A percentile compares a stretch with the other conserved stretches of the same genome.
These are phyloP conservation scores for Gossypioides kirkii DNA, from an alignment of 345 rosid genomes.

Conservation along the genomic window DNA sequence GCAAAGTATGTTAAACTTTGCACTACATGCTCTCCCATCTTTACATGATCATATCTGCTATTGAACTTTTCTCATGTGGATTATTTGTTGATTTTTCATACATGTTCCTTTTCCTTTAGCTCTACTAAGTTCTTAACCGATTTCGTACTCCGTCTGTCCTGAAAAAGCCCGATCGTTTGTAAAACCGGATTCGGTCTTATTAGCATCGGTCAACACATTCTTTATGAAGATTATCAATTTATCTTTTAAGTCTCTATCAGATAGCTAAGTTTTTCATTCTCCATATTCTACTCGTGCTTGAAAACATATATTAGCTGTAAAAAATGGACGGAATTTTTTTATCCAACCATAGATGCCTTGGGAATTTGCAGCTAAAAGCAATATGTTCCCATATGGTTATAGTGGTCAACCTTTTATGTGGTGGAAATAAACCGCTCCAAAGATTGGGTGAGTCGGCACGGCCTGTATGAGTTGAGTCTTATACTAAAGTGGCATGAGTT, in stretches of 20 bases:
- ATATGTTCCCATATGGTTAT: not conserved
- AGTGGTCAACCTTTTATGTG: not conserved
- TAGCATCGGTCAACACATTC: not conserved
- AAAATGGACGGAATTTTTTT: not conserved
- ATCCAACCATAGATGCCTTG: not conserved
- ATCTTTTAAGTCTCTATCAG: not conserved
- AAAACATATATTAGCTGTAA: not conserved
- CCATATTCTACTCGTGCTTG: not conserved
- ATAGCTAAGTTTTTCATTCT: not conserved
- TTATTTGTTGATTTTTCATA: not conserved
- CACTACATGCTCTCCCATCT: not conserved
- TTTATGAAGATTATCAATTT: not conserved
- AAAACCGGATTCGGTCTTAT: not conserved
- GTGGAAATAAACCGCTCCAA: not conserved
- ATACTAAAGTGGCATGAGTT: too few species aligned
- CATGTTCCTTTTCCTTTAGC: not conserved
- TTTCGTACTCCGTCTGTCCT: not conserved
- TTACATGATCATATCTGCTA: not conserved
- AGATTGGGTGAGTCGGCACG: not conserved
- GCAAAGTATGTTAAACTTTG: slow-evolving; percentile 58
- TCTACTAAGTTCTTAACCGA: not conserved
- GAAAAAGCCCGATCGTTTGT: not conserved
- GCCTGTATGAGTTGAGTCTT: too few species aligned
- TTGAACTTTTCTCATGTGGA: not conserved
- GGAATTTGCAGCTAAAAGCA: not conserved